phyloP scores from a whole-genome alignment of 2,329 filamentous ascomycete species.

The Ophiostoma novo-ulmi region DNA sequence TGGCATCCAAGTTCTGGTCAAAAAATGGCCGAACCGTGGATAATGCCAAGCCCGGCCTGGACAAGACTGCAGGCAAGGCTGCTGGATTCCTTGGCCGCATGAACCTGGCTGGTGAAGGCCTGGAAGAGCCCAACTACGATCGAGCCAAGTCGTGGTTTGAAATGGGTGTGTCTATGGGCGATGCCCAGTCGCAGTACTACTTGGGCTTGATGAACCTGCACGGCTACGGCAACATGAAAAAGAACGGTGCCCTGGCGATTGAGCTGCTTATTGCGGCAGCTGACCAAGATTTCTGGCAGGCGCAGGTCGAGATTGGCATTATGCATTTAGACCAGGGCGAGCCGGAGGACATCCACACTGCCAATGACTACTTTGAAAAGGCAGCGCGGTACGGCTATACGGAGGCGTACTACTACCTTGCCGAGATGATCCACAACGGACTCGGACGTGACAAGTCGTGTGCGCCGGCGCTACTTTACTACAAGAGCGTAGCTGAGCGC shows the following conservation, averaged over 20 bases:
- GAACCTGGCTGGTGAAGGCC: constrained; percentile 82
- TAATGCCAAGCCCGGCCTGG: constrained; percentile 63
- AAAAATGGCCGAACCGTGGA: constrained; percentile 69
- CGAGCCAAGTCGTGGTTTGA: constrained; percentile 79
- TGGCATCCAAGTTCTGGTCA: constrained; percentile 76
- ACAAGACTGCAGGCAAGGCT: constrained; percentile 74
- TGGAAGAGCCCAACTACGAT: constrained; percentile 66
- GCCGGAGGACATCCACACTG: constrained; percentile 64
- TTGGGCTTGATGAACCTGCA: constrained; percentile 78
- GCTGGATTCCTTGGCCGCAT: constrained; percentile 85
- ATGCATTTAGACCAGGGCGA: constrained; percentile 80
- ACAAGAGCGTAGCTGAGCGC: constrained; percentile 72
- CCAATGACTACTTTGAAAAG: constrained; percentile 81
- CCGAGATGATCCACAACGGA: constrained; percentile 76
- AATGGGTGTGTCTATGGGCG: constrained; percentile 67
- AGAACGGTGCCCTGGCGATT: constrained; percentile 66
- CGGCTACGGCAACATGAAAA: constrained; percentile 58
- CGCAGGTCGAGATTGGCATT: constrained; percentile 76
- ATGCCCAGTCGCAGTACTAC: constrained; percentile 78
- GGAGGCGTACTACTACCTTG: constrained; percentile 87
- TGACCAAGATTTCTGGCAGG: constrained; percentile 72
- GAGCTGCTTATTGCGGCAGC: constrained; percentile 73
- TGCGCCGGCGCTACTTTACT: constrained; percentile 70
- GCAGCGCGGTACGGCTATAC: constrained; percentile 78
- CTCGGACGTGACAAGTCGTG: constrained; percentile 77